Percentiles rank a stretch among this genome's conserved stretches.
Evolutionary conservation across 2,329 filamentous ascomycete genomes (phyloP).

Genomic region (Scedosporium apiospermum): DNA sequence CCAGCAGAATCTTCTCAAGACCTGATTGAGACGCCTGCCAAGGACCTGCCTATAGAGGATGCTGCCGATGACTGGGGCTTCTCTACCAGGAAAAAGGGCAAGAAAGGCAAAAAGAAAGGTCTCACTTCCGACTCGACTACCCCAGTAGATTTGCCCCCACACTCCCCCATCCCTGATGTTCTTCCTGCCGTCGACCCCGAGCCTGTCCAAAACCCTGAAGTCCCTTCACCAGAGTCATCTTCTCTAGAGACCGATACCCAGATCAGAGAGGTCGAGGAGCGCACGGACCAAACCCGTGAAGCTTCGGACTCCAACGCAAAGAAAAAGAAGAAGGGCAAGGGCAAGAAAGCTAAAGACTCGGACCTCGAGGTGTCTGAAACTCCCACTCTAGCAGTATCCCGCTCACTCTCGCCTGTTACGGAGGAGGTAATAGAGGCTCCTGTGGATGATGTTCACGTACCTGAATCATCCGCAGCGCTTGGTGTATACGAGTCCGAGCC

Average conservation of each 20-base stretch:
- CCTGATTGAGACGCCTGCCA: neutral
- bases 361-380: neutral
- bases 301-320: neutral
- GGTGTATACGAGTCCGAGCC: neutral
- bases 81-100: slow-evolving; percentile 15
- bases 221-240: neutral
- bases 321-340: slow-evolving; percentile 7
- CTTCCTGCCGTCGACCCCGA: neutral
- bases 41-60: neutral
- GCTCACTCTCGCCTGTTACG: neutral
- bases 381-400: neutral
- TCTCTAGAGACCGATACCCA: neutral
- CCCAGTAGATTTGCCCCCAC: neutral
- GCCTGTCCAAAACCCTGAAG: neutral
- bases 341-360: slow-evolving; percentile 1
- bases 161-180: neutral
- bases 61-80: neutral
- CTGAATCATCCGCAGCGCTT: neutral
- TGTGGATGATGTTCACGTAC: neutral
- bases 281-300: neutral
- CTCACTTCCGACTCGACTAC: neutral
- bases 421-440: neutral
- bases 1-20: neutral
- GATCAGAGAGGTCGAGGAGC: neutral
- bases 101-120: slow-evolving; percentile 7